Evolutionary conservation across 2,329 filamentous ascomycete genomes (phyloP).

Genomic region (Epichloe elymi): DNA sequence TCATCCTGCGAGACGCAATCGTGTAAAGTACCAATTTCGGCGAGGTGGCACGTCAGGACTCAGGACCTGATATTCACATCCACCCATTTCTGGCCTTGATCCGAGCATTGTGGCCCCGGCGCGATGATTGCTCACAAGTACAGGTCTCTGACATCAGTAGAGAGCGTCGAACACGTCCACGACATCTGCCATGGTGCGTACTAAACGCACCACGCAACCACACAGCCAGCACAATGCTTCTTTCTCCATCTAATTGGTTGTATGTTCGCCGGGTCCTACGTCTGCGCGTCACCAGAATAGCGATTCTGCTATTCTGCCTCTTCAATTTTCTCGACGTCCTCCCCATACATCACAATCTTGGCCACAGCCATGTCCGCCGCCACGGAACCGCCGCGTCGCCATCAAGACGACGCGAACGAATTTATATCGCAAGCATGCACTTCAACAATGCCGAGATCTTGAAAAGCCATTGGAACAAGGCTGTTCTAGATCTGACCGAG

Average conservation of each 20-base stretch:
- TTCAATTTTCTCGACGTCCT: constrained; percentile 27
- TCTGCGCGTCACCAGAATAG: constrained; percentile 20
- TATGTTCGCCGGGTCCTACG: constrained; percentile 26
- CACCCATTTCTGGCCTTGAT: too few species aligned
- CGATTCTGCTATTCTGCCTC: constrained; percentile 21
- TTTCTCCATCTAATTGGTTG: constrained; percentile 17
- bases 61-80: too few species aligned
- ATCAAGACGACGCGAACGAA: constrained; percentile 23
- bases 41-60: neutral
- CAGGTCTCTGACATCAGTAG: neutral
- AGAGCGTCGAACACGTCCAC: neutral
- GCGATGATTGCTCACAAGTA: neutral
- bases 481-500: constrained; percentile 42
- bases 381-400: constrained; percentile 4
- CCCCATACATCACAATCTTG: constrained; percentile 22
- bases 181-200: constrained; percentile 1
- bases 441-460: constrained; percentile 53
- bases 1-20: neutral
- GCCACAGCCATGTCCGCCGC: constrained; percentile 14
- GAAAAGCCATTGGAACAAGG: constrained; percentile 47
- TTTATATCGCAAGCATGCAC: constrained; percentile 58
- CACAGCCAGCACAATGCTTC: constrained; percentile 12
- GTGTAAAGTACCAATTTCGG: neutral
- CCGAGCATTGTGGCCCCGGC: neutral
- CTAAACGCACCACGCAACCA: neutral